Base-by-base conservation (phyloP, 2,329 filamentous ascomycete species). In the Exophiala bonariae region DNA sequence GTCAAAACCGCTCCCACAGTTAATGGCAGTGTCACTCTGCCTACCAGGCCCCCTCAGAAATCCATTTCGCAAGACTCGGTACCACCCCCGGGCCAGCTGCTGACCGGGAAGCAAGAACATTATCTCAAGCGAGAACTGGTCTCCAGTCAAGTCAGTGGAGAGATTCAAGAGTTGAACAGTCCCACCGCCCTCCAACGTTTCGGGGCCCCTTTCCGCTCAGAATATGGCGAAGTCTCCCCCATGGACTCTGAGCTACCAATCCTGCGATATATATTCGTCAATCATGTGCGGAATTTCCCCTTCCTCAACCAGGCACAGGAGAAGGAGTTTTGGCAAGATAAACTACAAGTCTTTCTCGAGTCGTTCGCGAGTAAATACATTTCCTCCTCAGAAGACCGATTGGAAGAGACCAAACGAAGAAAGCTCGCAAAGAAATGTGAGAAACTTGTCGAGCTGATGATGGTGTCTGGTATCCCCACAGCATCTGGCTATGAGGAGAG, bases 261-360 rank as follows among this genome's bases (percentile, higher is more conserved):
- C 54, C 76, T 99, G 52, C 83, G 93, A 57, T 97, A 93, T 72
- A 96, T 99, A 63, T 99, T 99, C 65, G 93, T 97, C 44, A 87
- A 97, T 65, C 91, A 97, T 83, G 83, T 99, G 50, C 89, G 93
- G 63, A 95, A 97, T 62, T 99, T 99, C 62, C 93, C 93, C 1
- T 99, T 99, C 64, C 80, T 99, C 55, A 90, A 99, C 70, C 89
- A 95, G 76, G 93, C 93, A 17, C 86, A 83, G 63, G 93, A 99
- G 78, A 96, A 97, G 79, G 93, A 99, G 71, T 99, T 99, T 63
- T 99, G 93, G 93, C 93, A 99, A 72, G 90, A 97, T 66, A 97
- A 95, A 68, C 75, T 99, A 51, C 93, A 99, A 75, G 82, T 91
- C 64, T 99, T 99, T 63, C 79, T 99, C 18, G 91, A 97, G 68